Evolutionary conservation across 768 basidiomycete genomes (phyloP).

Genomic region (Lactarius pseudohatsudake): DNA sequence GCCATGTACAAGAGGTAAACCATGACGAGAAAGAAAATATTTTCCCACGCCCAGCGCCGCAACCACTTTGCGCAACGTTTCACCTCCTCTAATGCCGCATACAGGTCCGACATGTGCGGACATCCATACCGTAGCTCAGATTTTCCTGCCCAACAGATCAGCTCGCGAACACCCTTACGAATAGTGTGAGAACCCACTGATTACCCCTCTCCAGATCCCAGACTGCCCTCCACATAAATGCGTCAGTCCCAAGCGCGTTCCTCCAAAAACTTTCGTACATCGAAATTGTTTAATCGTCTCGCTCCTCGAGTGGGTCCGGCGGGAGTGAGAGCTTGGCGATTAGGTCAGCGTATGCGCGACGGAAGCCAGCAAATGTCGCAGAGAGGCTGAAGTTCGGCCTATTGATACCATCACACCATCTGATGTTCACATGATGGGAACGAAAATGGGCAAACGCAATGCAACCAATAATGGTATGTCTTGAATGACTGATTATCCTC

Average conservation of each 20-base stretch:
- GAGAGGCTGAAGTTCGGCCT: constrained; percentile 84
- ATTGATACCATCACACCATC: constrained; percentile 6
- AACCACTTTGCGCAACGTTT: constrained; percentile 8
- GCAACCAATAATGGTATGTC: constrained; percentile 69
- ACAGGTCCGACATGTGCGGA: constrained; percentile 50
- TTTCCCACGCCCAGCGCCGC: background rate
- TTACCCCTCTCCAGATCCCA: constrained; percentile 61
- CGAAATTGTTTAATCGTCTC: constrained; percentile 50
- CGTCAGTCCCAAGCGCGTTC: constrained; percentile 50
- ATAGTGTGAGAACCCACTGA: constrained; percentile 54
- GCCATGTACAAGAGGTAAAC: background rate
- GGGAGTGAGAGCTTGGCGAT: constrained; percentile 29
- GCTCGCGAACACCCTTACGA: constrained; percentile 5
- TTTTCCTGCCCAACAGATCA: constrained; percentile 35
- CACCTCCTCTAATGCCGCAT: constrained; percentile 47
- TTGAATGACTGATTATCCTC: too few relatives aligned
- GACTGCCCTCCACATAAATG: constrained; percentile 81
- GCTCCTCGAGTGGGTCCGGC: constrained; percentile 35
- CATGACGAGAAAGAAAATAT: background rate
- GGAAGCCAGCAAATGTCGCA: constrained; percentile 45
- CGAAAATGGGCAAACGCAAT: constrained; percentile 44
- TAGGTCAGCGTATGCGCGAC: constrained; percentile 54
- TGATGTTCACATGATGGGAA: constrained; percentile 18
- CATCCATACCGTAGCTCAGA: constrained; percentile 53
- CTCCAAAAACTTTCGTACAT: constrained; percentile 61